Evolutionary conservation across 2,329 filamentous ascomycete species (phyloP).

Genomic region (Venturia oleaginea): DNA sequence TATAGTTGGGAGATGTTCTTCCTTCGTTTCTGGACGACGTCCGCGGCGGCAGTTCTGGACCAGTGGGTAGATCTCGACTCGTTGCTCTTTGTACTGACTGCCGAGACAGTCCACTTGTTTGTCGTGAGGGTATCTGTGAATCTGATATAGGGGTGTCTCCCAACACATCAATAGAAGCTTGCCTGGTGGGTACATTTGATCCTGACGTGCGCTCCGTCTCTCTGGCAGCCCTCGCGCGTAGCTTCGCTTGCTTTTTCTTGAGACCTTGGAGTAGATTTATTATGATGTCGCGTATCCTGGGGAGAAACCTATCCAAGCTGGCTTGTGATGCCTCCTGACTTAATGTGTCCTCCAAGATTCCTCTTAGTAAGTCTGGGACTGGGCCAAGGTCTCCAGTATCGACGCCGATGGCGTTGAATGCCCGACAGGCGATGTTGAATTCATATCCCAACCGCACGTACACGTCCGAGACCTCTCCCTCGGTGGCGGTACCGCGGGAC

Average conservation of each 20-base stretch:
- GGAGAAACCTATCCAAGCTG: constrained; percentile 87
- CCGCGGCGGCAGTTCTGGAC: constrained; percentile 38
- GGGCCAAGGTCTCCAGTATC: constrained; percentile 91
- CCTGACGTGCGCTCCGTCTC: constrained; percentile 30
- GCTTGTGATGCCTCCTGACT: constrained; percentile 93
- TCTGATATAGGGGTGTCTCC: constrained; percentile 21
- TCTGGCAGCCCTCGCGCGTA: constrained; percentile 50
- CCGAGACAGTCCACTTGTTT: constrained; percentile 29
- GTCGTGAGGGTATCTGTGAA: constrained; percentile 28
- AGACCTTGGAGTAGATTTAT: constrained; percentile 93
- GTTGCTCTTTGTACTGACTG: constrained; percentile 31
- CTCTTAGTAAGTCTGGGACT: constrained; percentile 81
- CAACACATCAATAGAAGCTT: constrained; percentile 26
- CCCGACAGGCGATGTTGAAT: constrained; percentile 97
- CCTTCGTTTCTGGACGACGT: constrained; percentile 37
- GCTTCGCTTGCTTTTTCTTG: constrained; percentile 91
- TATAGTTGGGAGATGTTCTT: constrained; percentile 29
- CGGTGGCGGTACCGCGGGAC: constrained; percentile 85
- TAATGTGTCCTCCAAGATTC: constrained; percentile 88
- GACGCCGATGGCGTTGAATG: constrained; percentile 93
- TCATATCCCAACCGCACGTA: constrained; percentile 97
- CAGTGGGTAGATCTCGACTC: constrained; percentile 29
- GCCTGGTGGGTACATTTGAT: constrained; percentile 16
- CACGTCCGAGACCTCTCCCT: constrained; percentile 93
- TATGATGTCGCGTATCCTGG: constrained; percentile 94